Evolutionary conservation across 2,329 filamentous ascomycete genomes (phyloP).

Genomic region (Hypomyces rosellus): DNA sequence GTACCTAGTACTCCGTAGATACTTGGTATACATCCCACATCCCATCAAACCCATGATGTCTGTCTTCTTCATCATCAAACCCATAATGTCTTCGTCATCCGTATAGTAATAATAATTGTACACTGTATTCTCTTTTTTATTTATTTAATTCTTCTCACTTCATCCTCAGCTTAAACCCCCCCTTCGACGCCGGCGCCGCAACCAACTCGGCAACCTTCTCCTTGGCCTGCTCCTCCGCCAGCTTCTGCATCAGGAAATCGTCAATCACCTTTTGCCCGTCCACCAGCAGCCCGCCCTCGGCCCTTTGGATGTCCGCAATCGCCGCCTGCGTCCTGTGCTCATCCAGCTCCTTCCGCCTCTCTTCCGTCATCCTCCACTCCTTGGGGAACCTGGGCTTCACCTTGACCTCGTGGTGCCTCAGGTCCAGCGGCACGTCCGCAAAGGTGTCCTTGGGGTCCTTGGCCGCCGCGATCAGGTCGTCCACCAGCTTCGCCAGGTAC

Average conservation of each 20-base stretch:
- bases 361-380: conserved; percentile 72
- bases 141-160: conserved; percentile 17
- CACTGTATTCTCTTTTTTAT: neutral
- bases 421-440: conserved; percentile 82
- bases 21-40: no score
- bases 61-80: no score
- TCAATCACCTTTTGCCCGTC: conserved; percentile 48
- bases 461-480: conserved; percentile 66
- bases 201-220: conserved; percentile 27
- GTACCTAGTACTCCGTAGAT: no score
- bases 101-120: no score
- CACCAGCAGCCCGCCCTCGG: conserved; percentile 50
- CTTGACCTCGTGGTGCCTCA: conserved; percentile 74
- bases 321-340: conserved; percentile 47
- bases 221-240: conserved; percentile 28
- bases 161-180: conserved; percentile 7
- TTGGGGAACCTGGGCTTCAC: conserved; percentile 65
- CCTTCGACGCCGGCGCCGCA: conserved; percentile 15
- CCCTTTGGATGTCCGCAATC: conserved; percentile 48
- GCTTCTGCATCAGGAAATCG: conserved; percentile 25
- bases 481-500: conserved; percentile 76
- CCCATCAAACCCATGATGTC: no score
- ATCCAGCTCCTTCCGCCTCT: conserved; percentile 61
- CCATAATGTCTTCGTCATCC: no score
- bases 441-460: conserved; percentile 76